Evolutionary conservation across 2,329 filamentous ascomycete species (phyloP).

Genomic region (Diplocarpon mali): DNA sequence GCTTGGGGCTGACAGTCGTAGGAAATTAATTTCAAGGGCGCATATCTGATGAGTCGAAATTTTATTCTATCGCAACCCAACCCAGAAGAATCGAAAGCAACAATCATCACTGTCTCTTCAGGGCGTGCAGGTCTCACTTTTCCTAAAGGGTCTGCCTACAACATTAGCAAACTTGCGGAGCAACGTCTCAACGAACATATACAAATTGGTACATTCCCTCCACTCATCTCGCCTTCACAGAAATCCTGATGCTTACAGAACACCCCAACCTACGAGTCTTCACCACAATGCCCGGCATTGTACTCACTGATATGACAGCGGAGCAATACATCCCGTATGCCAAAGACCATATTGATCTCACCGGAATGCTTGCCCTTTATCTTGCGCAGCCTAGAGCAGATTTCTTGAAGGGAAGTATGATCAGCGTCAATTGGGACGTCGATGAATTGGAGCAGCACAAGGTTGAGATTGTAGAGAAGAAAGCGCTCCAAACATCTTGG

Average conservation of each 20-base stretch:
- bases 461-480: conserved; percentile 23
- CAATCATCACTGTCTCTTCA: conserved; percentile 33
- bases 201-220: conserved; percentile 10
- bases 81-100: conserved; percentile 19
- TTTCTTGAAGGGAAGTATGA: conserved; percentile 28
- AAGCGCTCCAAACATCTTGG: conserved; percentile 18
- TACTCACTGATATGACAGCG: conserved; percentile 33
- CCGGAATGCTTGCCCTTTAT: conserved; percentile 27
- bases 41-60: conserved; percentile 33
- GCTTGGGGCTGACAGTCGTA: conserved; percentile 7
- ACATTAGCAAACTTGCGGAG: conserved; percentile 35
- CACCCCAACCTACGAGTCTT: conserved; percentile 33
- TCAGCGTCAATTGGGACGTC: conserved; percentile 30
- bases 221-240: too few species aligned
- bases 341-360: conserved; percentile 25
- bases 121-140: conserved; percentile 28
- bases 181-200: conserved; percentile 34
- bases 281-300: conserved; percentile 37
- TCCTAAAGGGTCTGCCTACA: conserved; percentile 34
- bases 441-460: conserved; percentile 25
- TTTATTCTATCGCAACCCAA: conserved; percentile 34
- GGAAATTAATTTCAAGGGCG: conserved; percentile 40
- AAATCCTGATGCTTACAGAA: conserved; percentile 23
- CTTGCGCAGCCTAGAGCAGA: conserved; percentile 24
- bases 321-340: conserved; percentile 25